phyloP scores from a whole-genome alignment of 257 asterid genomes.

The Solanum sejunctum region DNA sequence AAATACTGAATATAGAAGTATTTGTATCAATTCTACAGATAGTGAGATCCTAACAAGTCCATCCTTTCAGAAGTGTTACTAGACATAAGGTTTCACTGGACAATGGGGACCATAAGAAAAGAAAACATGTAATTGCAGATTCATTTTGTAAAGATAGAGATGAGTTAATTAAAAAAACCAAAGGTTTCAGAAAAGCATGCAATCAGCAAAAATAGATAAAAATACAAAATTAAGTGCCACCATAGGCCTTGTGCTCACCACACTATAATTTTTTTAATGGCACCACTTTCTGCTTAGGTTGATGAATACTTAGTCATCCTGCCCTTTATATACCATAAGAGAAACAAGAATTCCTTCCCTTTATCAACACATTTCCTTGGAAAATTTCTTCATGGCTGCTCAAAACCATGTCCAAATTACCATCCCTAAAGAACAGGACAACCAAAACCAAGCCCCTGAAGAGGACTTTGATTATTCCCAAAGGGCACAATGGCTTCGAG shows the following conservation, averaged over 20 bases:
- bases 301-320: neutral
- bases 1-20: neutral
- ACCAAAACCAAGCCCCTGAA: conserved; percentile 8
- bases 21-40: neutral
- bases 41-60: neutral
- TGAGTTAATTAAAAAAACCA: neutral
- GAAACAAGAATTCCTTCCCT: neutral
- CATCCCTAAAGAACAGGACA: conserved; percentile 5
- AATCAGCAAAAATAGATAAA: neutral
- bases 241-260: conserved; percentile 18
- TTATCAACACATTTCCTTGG: neutral
- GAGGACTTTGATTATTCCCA: conserved; percentile 37
- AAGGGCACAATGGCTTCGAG: conserved; percentile 67
- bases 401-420: conserved; percentile 23
- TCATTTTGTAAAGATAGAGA: neutral
- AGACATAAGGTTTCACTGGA: neutral
- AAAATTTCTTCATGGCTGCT: conserved; percentile 28
- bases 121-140: neutral
- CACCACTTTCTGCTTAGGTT: neutral
- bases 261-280: neutral
- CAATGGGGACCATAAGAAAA: neutral
- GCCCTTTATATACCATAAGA: conserved; percentile 19
- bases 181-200: neutral
- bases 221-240: neutral
- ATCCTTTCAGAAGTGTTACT: neutral